phyloP scores from a whole-genome alignment of 495 filamentous ascomycete species.

The Hypoxylon trugodes region DNA sequence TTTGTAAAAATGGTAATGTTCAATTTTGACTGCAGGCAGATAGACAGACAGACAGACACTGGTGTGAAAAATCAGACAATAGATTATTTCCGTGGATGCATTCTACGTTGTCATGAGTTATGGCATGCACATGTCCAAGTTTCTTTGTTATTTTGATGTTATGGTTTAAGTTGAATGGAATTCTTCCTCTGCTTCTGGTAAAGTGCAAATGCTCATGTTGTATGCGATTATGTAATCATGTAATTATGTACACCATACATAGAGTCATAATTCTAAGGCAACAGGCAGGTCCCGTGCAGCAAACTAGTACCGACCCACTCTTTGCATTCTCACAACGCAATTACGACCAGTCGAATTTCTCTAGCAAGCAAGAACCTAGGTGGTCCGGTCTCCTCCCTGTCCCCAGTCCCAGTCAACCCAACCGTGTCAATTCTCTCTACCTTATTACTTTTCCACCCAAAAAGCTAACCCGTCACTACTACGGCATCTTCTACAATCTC shows the following conservation, averaged over 20 bases:
- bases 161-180: not conserved
- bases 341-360: constrained; percentile 17
- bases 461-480: constrained; percentile 25
- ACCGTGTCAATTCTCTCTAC: constrained; percentile 39
- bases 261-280: constrained; percentile 4
- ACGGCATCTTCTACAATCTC: constrained; percentile 24
- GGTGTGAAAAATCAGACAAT: too few relatives aligned
- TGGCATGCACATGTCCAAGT: not conserved
- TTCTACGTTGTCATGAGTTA: not conserved
- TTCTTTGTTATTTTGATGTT: constrained; percentile 5
- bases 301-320: constrained; percentile 9
- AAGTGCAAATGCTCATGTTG: not conserved
- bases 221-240: too few relatives aligned
- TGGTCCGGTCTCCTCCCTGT: constrained; percentile 17
- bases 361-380: constrained; percentile 10
- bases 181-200: not conserved
- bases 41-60: too few relatives aligned
- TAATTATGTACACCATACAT: not conserved
- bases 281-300: constrained; percentile 20
- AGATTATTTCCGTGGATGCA: not conserved
- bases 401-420: constrained; percentile 31
- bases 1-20: not conserved
- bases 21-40: not conserved
- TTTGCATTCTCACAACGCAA: not conserved
- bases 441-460: constrained; percentile 25